Base-by-base conservation (phyloP, 768 basidiomycete genomes). In the Glaciozyma martinii region DNA sequence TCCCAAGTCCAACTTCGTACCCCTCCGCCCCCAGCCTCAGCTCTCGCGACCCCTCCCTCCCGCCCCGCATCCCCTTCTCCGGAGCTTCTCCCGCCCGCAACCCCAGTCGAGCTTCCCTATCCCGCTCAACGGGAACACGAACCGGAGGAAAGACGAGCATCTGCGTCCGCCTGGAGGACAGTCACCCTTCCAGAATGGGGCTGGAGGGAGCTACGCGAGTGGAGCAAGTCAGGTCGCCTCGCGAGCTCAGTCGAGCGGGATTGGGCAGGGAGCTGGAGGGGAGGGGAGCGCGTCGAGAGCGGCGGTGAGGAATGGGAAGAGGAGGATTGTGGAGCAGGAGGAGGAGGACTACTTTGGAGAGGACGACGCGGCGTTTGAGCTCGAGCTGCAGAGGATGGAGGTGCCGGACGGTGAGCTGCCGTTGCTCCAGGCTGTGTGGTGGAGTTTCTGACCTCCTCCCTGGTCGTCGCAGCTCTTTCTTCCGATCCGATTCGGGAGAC, bases 71-170 rank as follows among this genome's bases (percentile, higher is more conserved):
- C 37, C 37, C 37, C 37, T 13, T 40, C 37, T 40, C 12, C 37
- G 10, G 7, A 40, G 7, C 37, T 40, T 40, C 37, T 40, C 37
- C 12, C 37, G 37, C 37, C 37, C 37, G 2, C 37, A 40, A 40
- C 37, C 37, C 37, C 37, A 40, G 37, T 40, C 37, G 7, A 40
- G 37, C 37, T 57, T 43, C 42, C 56, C 56, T 3, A 6, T 57
- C 56, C 56, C 56, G n/a, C 40, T 43, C 56, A 57, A 57, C 42
- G 56, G 56, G 13, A 57, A 57, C 42, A 43, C 56, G 5, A 43
- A 13, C 25, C 27, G 56, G 19, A 40, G 56, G 25, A 43, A 25
- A 21, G 56, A 57, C 42, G 56, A 57, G 56, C 42, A 57, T 21
- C 42, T 57, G 16, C 56, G 56, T 25, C 56, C 56, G 2, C 25